Conservation (phyloP, 2,329 filamentous ascomycete species). For the Coniochaeta pulveracea region DNA sequence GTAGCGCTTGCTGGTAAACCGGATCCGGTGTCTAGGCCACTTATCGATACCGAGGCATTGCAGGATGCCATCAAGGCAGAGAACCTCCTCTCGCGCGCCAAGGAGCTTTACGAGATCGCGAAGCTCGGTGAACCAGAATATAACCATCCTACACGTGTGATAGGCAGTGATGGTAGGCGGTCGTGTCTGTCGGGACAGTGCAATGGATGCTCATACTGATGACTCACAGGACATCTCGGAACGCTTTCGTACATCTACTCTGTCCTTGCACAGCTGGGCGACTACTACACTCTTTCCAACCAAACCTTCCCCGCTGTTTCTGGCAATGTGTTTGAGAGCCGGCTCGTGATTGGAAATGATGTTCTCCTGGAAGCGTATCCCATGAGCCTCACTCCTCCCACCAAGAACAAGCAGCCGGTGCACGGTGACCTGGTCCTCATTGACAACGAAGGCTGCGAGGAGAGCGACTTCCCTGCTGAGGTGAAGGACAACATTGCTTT, state of each 20-base stretch:
- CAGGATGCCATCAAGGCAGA: constrained; percentile 43
- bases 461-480: constrained; percentile 48
- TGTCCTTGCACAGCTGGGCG: constrained; percentile 39
- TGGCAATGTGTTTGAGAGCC: constrained; percentile 46
- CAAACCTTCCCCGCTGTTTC: constrained; percentile 54
- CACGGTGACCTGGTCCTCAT: constrained; percentile 49
- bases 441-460: constrained; percentile 49
- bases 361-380: constrained; percentile 38
- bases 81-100: constrained; percentile 46
- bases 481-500: constrained; percentile 57
- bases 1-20: neutral
- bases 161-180: constrained; percentile 48
- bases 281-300: constrained; percentile 51
- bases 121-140: constrained; percentile 47
- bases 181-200: neutral
- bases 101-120: constrained; percentile 52
- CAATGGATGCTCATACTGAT: constrained; percentile 6
- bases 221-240: constrained; percentile 42
- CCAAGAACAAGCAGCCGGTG: constrained; percentile 45
- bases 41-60: constrained; percentile 42
- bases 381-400: constrained; percentile 59
- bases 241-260: constrained; percentile 53
- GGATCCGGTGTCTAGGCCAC: constrained; percentile 12
- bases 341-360: constrained; percentile 41
- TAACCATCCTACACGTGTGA: constrained; percentile 59